Conservation (phyloP, 352 stramenopile species). For the Globisporangium camurandrum region DNA sequence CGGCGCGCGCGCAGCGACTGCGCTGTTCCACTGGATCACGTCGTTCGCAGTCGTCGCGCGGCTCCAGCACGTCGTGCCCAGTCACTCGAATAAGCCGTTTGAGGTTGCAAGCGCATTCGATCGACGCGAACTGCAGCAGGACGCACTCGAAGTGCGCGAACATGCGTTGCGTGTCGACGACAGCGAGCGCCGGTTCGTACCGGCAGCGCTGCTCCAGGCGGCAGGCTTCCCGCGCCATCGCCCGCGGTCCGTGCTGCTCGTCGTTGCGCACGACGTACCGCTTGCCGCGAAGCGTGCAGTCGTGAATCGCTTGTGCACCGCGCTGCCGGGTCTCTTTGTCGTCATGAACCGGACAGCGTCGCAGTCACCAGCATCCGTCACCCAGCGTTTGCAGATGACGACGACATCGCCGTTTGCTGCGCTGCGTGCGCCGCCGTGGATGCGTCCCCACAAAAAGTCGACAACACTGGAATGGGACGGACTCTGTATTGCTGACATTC, state of each 20-base stretch:
- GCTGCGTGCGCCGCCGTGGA: conserved; percentile 2
- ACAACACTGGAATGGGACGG: conserved; percentile 6
- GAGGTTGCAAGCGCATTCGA: conserved; percentile 24
- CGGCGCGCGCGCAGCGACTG: conserved; percentile 39
- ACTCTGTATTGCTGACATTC: conserved; percentile 27
- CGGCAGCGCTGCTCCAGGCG: conserved; percentile 29
- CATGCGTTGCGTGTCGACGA: conserved; percentile 22
- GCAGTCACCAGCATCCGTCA: not conserved
- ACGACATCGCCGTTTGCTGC: conserved; percentile 10
- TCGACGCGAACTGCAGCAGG: conserved; percentile 30
- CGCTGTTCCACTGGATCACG: conserved; percentile 53
- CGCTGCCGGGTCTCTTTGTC: conserved; percentile 70
- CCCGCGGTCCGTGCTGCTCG: conserved; percentile 51
- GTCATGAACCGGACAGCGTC: conserved; percentile 37
- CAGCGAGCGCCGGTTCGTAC: conserved; percentile 53
- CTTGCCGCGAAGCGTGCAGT: conserved; percentile 24
- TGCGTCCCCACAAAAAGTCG: not conserved
- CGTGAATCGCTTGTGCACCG: conserved; percentile 25
- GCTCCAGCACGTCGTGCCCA: conserved; percentile 40
- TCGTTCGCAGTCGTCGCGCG: conserved; percentile 31
- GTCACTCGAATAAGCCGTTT: conserved; percentile 31
- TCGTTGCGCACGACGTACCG: conserved; percentile 65
- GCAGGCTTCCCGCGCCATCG: conserved; percentile 24
- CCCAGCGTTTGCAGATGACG: not conserved
- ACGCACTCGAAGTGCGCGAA: conserved; percentile 25